Conservation (phyloP, 768 basidiomycete genomes). For the Lentinula aciculospora region DNA sequence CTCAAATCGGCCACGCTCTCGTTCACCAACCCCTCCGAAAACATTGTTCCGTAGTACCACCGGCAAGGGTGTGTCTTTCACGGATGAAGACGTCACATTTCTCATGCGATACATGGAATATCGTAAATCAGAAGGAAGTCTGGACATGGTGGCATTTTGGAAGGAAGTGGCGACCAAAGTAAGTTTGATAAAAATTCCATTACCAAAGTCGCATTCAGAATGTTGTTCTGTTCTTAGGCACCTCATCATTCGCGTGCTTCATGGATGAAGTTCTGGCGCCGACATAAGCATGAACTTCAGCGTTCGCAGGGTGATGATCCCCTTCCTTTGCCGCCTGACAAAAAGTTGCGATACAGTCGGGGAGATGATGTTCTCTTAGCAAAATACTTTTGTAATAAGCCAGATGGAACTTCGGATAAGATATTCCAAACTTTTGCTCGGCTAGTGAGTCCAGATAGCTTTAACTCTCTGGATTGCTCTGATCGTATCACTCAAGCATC, state of each 20-base stretch:
- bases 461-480: background rate
- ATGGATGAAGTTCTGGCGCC: constrained; percentile 91
- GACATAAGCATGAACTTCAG: constrained; percentile 81
- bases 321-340: constrained; percentile 71
- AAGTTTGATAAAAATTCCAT: constrained; percentile 15
- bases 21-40: constrained; percentile 78
- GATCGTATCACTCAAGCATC: constrained; percentile 42
- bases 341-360: constrained; percentile 83
- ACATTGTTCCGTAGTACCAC: constrained; percentile 81
- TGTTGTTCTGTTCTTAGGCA: constrained; percentile 38
- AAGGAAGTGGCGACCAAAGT: constrained; percentile 72
- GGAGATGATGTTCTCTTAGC: constrained; percentile 78
- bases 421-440: constrained; percentile 79
- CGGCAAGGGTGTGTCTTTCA: constrained; percentile 87
- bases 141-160: constrained; percentile 77
- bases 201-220: background rate
- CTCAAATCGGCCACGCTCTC: constrained; percentile 37
- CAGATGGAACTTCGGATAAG: constrained; percentile 79
- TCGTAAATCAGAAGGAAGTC: constrained; percentile 63
- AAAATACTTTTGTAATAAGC: constrained; percentile 63
- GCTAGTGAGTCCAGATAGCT: constrained; percentile 35
- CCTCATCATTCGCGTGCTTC: constrained; percentile 89
- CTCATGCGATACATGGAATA: constrained; percentile 74
- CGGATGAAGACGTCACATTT: constrained; percentile 75
- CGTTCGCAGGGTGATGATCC: constrained; percentile 63